Evolutionary conservation across 441 rosid species (phyloP), one percentile per base, ranked within the genome.

Genomic region (Erodium moschatum): DNA sequence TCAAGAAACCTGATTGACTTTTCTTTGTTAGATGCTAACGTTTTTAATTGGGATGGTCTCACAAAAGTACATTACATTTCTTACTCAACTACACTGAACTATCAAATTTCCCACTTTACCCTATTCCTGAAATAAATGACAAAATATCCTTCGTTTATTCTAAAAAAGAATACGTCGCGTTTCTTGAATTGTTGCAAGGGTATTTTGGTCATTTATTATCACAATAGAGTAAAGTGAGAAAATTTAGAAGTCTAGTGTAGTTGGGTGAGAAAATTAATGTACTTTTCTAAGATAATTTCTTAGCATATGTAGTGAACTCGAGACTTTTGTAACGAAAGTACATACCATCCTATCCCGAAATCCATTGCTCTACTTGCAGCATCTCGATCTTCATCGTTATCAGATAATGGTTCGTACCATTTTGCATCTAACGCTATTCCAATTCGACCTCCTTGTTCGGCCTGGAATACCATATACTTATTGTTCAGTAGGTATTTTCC

Each of bases 351-450:
- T 52, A 90, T 70, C 46, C 78, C 79, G 68, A 92, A 92, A 68
- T 87, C 98, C 83, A 86, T 77, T 8, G 92, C 95, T 81, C 95
- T 85, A 7, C 76, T 75, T 72, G 92, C 92, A 21, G 97, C 96
- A 73, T 87, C 91, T 76, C 70, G 81, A 75, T 90, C 96, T 76
- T 90, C 95, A 1, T 85, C 82, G 10, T 71, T 77, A 52, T 84
- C 83, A 66, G 90, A 84, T 64, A 85, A 72, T 6, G 95, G 88
- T 77, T 90, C 95, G 40, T 83, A 86, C 96, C 96, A 93, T 79
- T 87, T 90, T 67, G 87, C 84, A 77, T 93, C 92, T 67, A 93
- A 64, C 21, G 92, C 76, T 67, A 87, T 86, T 75, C 98, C 97
- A 54, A 89, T 76, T 71, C 69, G 79, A 62, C 97, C 98, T 58